phyloP scores from a whole-genome alignment of 805 yeast genomes.

The Cyberlindnera suaveolens region DNA sequence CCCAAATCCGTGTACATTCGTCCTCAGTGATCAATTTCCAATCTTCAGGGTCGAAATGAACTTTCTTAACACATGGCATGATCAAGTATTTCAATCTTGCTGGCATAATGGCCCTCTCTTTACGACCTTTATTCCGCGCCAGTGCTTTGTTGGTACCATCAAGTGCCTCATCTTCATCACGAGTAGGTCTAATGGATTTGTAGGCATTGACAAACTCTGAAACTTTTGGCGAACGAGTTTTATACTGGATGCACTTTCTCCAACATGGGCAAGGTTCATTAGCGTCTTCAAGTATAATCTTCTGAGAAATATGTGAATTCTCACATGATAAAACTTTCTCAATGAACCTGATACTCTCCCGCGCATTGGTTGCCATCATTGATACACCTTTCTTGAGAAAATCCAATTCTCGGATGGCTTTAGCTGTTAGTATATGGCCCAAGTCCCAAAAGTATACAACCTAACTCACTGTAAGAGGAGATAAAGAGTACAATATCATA shows the following conservation, averaged over 20 bases:
- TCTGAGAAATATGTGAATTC: constrained; percentile 14
- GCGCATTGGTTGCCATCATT: constrained; percentile 55
- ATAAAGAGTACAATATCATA: constrained; percentile 38
- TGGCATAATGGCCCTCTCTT: constrained; percentile 38
- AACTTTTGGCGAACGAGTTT: constrained; percentile 38
- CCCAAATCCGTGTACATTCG: constrained; percentile 45
- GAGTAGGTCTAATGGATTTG: neutral
- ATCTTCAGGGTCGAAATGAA: constrained; percentile 30
- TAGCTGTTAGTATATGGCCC: neutral
- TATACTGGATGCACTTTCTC: constrained; percentile 40
- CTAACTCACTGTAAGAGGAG: constrained; percentile 38
- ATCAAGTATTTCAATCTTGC: constrained; percentile 46
- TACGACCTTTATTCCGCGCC: neutral
- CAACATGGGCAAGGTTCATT: constrained; percentile 44
- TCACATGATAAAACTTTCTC: constrained; percentile 32
- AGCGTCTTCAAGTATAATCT: constrained; percentile 33
- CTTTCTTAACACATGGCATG: constrained; percentile 53
- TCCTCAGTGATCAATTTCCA: constrained; percentile 67
- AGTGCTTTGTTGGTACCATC: constrained; percentile 1
- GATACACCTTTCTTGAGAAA: constrained; percentile 48
- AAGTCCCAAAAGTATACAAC: neutral
- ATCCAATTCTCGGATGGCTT: constrained; percentile 51
- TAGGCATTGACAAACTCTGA: constrained; percentile 36
- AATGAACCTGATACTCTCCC: constrained; percentile 57
- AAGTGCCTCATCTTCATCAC: too few relatives aligned